Base-by-base conservation (phyloP, 2,329 filamentous ascomycete species). In the Corinectria fuckeliana region DNA sequence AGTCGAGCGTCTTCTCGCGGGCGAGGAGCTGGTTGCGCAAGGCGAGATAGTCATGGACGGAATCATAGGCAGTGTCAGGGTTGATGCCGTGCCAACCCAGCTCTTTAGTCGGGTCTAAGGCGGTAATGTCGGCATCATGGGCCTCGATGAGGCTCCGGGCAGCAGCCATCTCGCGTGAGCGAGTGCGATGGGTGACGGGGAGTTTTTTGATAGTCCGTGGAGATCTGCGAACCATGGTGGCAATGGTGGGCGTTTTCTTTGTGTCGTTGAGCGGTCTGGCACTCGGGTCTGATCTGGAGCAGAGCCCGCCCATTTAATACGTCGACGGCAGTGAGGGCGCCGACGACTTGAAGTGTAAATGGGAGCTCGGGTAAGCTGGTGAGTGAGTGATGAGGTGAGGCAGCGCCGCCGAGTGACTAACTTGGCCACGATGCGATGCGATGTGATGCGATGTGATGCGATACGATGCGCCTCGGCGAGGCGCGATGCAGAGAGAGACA, bases 1-100 rank as follows among this genome's bases (percentile, higher is more conserved):
- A 83, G 2, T 72, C 74, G 5, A 81, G 62, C 3, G 66, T 67
- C 6, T 64, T 67, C 61, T 83, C 80, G 3, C 69, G 65, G 3
- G 60, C 50, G 18, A 71, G 54, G 3, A 80, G 45, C 11, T 68
- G 62, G 0, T 66, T 41, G 23, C 79, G 77, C 21, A 69, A 39
- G 32, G 53, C 45, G 10, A 71, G 47, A 59, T 81, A 82, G 16
- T 68, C 69, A 8, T 65, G 65, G 11, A 57, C 49, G 4, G 61
- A 39, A 11, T 38, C 54, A 45, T 63, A 56, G n/a, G 50, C 58
- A 21, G 20, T 39, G 13, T 44, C 30, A 18, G 48, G 45, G 11
- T 50, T 34, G 41, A 56, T 20, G 11, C 32, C 32, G 7, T 7
- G n/a, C 42, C 55, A 50, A 8, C 39, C 39, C 4, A n/a, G 23